Percentiles rank a stretch among this genome's conserved stretches.
These are phyloP conservation scores for Trebouxia sp. DNA, from an alignment of 139 green algal genomes.

Conservation along the genomic window DNA sequence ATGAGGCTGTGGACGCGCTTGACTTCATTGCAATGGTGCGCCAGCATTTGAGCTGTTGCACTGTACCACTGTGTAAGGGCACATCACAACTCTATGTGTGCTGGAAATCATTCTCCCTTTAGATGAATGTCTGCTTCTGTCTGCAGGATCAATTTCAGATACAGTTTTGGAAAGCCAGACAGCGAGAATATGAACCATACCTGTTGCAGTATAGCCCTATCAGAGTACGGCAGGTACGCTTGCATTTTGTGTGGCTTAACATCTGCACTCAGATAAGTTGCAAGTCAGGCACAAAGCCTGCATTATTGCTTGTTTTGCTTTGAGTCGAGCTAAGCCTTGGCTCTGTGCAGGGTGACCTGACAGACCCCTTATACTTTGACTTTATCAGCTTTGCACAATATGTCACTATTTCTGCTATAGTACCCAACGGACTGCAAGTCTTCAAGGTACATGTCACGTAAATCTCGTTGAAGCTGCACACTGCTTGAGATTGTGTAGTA, in stretches of 20 bases:
- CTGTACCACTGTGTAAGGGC: neutral
- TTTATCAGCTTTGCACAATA: constrained; percentile 86
- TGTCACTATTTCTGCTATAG: constrained; percentile 55
- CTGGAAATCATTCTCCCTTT: neutral
- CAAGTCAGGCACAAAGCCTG: neutral
- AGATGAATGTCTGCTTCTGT: neutral
- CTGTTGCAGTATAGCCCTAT: constrained; percentile 69
- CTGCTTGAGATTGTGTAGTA: neutral
- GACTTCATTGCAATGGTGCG: constrained; percentile 80
- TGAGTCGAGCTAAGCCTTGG: neutral
- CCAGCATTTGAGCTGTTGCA: neutral
- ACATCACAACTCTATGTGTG: neutral
- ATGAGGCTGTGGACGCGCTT: constrained; percentile 79
- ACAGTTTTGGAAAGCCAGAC: constrained; percentile 74
- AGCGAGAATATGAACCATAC: constrained; percentile 75
- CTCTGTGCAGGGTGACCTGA: constrained; percentile 63
- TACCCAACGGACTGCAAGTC: constrained; percentile 53
- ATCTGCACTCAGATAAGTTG: too few species aligned
- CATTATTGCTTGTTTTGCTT: neutral
- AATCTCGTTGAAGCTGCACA: neutral
- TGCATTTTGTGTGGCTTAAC: neutral
- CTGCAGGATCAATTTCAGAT: constrained; percentile 64
- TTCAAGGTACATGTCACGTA: constrained; percentile 45
- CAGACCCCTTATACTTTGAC: constrained; percentile 83
- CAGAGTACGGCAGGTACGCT: constrained; percentile 54